Evolutionary conservation across 2,329 filamentous ascomycete species (phyloP), one percentile per base, ranked within the genome.

Genomic region (Diaporthe humulicola): DNA sequence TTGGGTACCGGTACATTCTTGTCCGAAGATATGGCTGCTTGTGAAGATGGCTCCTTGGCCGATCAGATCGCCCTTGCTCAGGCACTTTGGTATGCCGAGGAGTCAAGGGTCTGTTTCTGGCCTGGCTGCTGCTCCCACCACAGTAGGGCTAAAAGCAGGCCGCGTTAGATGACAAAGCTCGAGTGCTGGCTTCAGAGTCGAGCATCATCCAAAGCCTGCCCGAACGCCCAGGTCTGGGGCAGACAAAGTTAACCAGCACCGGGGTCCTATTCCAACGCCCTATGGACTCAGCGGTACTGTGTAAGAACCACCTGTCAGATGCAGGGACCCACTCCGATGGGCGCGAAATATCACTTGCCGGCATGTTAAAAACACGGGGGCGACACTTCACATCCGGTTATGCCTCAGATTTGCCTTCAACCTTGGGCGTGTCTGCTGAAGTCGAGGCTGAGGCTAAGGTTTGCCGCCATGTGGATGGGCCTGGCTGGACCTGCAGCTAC

Each of bases 391-490:
- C 48, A 69, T 14, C 48, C 40, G 40, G 60, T n/a, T 9, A 33
- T n/a, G 30, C 40, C 25, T 33, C 25, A 33, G 17, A 33, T 33
- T n/a, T 64, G 60, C 60, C 40, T 30, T n/a, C 40, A 33, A 64
- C 25, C 25, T 30, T 8, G 40, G 45, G 22, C 19, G 15, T 28
- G 64, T 22, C 64, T 38, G 30, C 33, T 40, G 22, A 36, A 7
- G 30, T 54, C 64, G 64, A 69, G 64, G 64, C 64, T 69, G 64
- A 69, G 64, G 48, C 45, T 54, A 54, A 69, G 64, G 48, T 69
- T 54, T 69, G 64, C 64, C 64, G 64, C 64, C 64, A 69, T 69
- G 64, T 69, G 64, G 64, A 69, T 69, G 48, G 64, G 48, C 48
- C 64, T 69, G 64, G 48, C 64, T 69, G 64, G 64, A 69, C 48